phyloP scores from a whole-genome alignment of 2,329 filamentous ascomycete genomes.

The Neospermospora avenae region DNA sequence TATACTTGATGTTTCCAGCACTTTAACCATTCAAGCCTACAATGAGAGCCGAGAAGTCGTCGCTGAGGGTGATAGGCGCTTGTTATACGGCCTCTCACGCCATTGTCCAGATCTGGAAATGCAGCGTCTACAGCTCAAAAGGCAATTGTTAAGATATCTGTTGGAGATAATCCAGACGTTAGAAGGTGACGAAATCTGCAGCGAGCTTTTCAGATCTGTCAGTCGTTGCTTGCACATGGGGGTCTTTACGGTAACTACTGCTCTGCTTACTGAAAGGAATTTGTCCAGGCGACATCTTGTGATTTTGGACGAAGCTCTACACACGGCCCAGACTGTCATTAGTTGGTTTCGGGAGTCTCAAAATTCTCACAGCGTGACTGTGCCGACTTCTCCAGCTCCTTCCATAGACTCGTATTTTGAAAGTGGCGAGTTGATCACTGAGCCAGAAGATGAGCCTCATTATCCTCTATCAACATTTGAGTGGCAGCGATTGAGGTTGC shows the following conservation, averaged over 20 bases:
- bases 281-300: too few species aligned
- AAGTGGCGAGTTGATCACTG: not conserved
- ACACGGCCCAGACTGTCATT: too few species aligned
- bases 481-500: not conserved
- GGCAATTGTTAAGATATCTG: not conserved
- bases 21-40: not conserved
- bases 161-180: too few species aligned
- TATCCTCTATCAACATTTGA: not conserved
- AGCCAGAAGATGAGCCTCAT: not conserved
- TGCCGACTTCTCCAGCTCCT: too few species aligned
- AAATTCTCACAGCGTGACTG: too few species aligned
- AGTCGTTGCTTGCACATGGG: too few species aligned
- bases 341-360: too few species aligned
- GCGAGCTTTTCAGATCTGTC: too few species aligned
- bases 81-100: not conserved
- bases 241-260: too few species aligned
- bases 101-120: not conserved
- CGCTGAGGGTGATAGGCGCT: not conserved
- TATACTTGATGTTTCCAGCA: not conserved
- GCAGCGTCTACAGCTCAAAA: not conserved
- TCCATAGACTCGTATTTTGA: not conserved
- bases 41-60: not conserved
- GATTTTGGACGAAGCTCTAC: too few species aligned
- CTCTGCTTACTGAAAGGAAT: too few species aligned
- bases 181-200: too few species aligned